phyloP scores from a whole-genome alignment of 2,329 filamentous ascomycete genomes.

The Seiridium cupressi region DNA sequence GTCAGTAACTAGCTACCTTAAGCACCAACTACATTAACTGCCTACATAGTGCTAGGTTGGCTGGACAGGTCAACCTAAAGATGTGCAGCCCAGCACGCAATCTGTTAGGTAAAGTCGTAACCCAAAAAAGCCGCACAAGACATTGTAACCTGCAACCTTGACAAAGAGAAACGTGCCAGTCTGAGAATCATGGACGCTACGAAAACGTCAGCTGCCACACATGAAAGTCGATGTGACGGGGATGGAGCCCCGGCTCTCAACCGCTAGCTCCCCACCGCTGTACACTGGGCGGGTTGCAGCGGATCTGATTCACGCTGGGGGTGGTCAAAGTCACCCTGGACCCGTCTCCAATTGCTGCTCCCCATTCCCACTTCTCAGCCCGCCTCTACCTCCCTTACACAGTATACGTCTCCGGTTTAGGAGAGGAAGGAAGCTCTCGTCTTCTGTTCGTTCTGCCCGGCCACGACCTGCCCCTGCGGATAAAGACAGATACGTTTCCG shows the following conservation, averaged over 20 bases:
- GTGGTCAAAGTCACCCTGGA: neutral
- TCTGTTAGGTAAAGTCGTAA: neutral
- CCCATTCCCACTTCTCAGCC: constrained; percentile 1
- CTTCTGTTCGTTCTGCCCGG: neutral
- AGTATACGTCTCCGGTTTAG: neutral
- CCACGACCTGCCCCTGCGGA: neutral
- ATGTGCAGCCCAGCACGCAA: neutral
- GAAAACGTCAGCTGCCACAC: neutral
- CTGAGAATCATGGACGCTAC: neutral
- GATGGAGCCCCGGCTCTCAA: neutral
- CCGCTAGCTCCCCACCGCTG: neutral
- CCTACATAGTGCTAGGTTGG: no score
- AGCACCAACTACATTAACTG: no score
- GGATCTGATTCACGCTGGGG: neutral
- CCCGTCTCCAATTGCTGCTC: neutral
- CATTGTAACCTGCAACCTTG: neutral
- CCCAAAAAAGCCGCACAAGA: neutral
- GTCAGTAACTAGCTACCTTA: no score
- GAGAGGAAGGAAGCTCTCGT: constrained; percentile 2
- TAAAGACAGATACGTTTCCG: neutral
- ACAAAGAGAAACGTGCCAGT: constrained; percentile 1
- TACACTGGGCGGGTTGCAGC: neutral
- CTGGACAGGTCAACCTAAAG: no score
- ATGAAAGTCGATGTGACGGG: neutral
- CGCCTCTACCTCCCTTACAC: neutral